Base-by-base conservation (phyloP, 140 eudicot genomes). In the Ambrosia hybrid region DNA sequence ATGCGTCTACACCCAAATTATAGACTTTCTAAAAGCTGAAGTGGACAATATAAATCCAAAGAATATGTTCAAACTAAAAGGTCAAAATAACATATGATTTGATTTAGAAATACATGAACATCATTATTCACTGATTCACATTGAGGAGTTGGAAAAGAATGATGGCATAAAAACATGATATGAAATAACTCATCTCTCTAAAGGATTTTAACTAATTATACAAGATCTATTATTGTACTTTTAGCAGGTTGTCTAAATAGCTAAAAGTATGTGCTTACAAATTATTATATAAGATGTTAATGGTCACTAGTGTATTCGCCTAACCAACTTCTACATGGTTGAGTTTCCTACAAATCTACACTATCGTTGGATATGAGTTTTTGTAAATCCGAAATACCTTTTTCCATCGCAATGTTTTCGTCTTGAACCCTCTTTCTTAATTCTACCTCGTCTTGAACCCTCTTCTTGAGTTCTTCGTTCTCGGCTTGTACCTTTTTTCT, bases 391-490 rank as follows among this genome's bases (percentile, higher is more conserved):
- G 61, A 52, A 55, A 78, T 13, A 15, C n/a, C 2, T 26, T 2
- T 21, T 0, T 62, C 68, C 30, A n/a, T 51, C 72, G 62, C 14
- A 52, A 3, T 21, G 14, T 37, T 26, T 41, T 41, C 30, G 3
- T 15, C 71, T 60, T 80, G 73, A 14, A 70, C 52, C 16, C 59
- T 51, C 43, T 72, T 4, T 41, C 48, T 41, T 41, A 41, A 8
- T 41, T 17, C 21, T 5, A 1, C 30, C 38, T 30, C 55, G 10
- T 49, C 13, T 49, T 49, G 55, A 49, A 49, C 55, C 55, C 55
- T 49, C 12, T 49, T 12, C 55, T 11, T 10, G 13, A 49, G 14
- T 12, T 49, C 55, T 49, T 49, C 55, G 10, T 49, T 49, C 55
- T 49, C 55, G 3, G n/a, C 55, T 49, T 49, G 55, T 9, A 49